These are phyloP conservation scores for Abelmoschus esculentus DNA, from an alignment of 345 rosid species.

Conservation along the genomic window DNA sequence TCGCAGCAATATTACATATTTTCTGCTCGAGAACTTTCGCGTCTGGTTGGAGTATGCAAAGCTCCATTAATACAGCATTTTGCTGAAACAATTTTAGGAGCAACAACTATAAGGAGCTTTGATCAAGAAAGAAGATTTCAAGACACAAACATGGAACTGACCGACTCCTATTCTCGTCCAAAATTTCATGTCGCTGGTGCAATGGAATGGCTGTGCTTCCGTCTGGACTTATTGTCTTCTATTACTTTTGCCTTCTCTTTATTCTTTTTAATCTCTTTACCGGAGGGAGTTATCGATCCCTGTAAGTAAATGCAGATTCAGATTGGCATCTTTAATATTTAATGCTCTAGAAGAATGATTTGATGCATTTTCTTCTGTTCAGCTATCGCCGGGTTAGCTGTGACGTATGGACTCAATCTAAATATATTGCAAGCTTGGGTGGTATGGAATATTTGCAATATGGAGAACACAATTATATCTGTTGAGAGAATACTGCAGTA, in stretches of 20 bases:
- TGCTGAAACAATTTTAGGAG: conserved; percentile 73
- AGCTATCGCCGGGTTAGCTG: conserved; percentile 84
- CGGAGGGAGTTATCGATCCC: conserved; percentile 59
- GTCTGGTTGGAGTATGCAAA: conserved; percentile 71
- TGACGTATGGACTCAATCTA: conserved; percentile 74
- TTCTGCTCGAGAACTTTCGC: conserved; percentile 63
- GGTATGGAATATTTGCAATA: conserved; percentile 58
- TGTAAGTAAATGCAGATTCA: conserved; percentile 25
- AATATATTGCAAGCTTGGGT: conserved; percentile 56
- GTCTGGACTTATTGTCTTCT: conserved; percentile 62
- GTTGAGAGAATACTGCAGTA: conserved; percentile 67
- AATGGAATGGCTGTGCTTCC: conserved; percentile 84
- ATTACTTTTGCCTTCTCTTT: conserved; percentile 65
- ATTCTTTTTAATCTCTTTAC: conserved; percentile 54
- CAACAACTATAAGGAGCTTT: conserved; percentile 75
- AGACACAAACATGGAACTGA: conserved; percentile 45
- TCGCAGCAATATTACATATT: conserved; percentile 62
- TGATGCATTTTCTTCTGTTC: background rate
- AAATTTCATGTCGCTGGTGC: conserved; percentile 56
- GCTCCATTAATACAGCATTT: conserved; percentile 82
- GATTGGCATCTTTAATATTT: no score
- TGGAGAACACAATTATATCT: conserved; percentile 33
- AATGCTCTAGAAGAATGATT: background rate
- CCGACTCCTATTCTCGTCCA: conserved; percentile 65
- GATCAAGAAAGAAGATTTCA: conserved; percentile 64